A percentile compares a stretch with the other conserved stretches of the same genome.
phyloP scores from a whole-genome alignment of 2,329 filamentous ascomycete species.

The Aspergillus sp. region DNA sequence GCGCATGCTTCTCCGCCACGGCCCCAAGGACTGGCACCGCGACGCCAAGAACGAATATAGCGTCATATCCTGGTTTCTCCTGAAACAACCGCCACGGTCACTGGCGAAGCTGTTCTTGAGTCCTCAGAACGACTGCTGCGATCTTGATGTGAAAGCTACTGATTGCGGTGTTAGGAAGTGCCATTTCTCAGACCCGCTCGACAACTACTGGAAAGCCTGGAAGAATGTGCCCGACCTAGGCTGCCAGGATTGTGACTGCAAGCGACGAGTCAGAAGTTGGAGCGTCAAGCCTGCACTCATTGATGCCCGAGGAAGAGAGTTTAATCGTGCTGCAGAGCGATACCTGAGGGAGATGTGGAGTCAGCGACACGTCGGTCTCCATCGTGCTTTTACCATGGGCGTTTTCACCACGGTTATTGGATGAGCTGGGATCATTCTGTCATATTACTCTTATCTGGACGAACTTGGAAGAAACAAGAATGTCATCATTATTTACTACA shows the following conservation, averaged over 20 bases:
- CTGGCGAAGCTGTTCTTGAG: conserved; percentile 30
- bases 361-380: conserved; percentile 28
- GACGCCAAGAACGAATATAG: conserved; percentile 30
- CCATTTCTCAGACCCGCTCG: conserved; percentile 28
- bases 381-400: conserved; percentile 25
- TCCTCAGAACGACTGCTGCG: conserved; percentile 30
- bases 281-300: conserved; percentile 33
- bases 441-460: not conserved
- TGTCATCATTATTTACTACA: not conserved
- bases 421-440: conserved; percentile 11
- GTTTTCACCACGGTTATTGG: conserved; percentile 22
- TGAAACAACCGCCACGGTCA: conserved; percentile 27
- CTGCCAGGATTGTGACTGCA: conserved; percentile 30
- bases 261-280: conserved; percentile 28
- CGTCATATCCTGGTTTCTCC: conserved; percentile 32
- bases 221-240: conserved; percentile 26
- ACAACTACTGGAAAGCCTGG: conserved; percentile 33
- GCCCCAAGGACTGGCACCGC: conserved; percentile 30
- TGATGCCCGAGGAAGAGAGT: conserved; percentile 29
- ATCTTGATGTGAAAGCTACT: conserved; percentile 22
- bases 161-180: conserved; percentile 20
- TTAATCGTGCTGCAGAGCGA: conserved; percentile 27
- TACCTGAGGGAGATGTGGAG: conserved; percentile 34
- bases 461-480: not conserved
- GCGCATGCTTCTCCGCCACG: conserved; percentile 33